Percentiles rank a stretch among this genome's conserved stretches.
These are phyloP conservation scores for Pseudoneurospora amorphoporcata DNA, from an alignment of 495 filamentous ascomycete species.

Conservation along the genomic window DNA sequence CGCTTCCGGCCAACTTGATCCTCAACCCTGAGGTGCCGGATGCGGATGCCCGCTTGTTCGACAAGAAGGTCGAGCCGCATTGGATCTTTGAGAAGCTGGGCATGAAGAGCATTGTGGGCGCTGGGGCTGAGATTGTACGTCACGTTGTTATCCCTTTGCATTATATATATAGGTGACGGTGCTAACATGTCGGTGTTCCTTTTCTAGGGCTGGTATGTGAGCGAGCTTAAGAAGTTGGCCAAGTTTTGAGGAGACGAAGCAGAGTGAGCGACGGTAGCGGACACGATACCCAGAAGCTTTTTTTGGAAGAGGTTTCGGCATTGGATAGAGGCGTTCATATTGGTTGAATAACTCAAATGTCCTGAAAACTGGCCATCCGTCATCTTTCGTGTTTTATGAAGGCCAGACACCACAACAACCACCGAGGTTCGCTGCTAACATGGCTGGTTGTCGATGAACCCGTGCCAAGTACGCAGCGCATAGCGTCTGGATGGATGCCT, in stretches of 20 bases:
- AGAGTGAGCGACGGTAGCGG: not conserved
- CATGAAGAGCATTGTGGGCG: conserved; percentile 22
- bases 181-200: not conserved
- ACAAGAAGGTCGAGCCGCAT: conserved; percentile 26
- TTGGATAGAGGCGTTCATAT: not conserved
- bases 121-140: not conserved
- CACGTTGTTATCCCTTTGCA: not conserved
- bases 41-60: conserved; percentile 33
- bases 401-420: not conserved
- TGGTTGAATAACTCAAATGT: not conserved
- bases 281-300: not conserved
- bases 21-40: conserved; percentile 43
- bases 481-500: not conserved
- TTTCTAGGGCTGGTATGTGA: not conserved
- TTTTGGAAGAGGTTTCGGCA: not conserved
- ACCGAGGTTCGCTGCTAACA: not conserved
- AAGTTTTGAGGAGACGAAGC: not conserved
- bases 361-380: not conserved
- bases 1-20: conserved; percentile 37
- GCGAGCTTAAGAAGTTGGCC: not conserved
- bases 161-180: not conserved
- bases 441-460: not conserved
- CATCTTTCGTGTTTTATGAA: not conserved
- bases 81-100: conserved; percentile 27
- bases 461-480: not conserved